A percentile compares a stretch with the other conserved stretches of the same genome.
Evolutionary conservation across 78 protist genomes (phyloP).

Genomic region (Chrysochromulina tobinii): DNA sequence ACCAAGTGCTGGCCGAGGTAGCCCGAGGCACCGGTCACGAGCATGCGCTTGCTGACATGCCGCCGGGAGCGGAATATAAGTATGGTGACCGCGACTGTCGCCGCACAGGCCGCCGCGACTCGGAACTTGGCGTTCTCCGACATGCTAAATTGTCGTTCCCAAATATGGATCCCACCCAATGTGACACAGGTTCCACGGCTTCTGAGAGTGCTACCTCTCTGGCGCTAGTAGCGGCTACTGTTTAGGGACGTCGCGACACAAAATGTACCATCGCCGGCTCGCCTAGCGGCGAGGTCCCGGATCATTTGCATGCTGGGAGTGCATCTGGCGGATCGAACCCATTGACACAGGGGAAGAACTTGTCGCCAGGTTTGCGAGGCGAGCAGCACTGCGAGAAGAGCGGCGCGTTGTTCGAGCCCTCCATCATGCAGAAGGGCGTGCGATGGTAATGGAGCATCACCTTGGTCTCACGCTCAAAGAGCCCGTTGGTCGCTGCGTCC

Average conservation of each 20-base stretch:
- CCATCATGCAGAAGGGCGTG: neutral
- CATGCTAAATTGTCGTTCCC: too few species aligned
- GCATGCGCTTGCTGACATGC: neutral
- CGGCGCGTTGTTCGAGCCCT: constrained; percentile 13
- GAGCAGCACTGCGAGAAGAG: constrained; percentile 4
- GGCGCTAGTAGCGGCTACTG: too few species aligned
- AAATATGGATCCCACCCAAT: too few species aligned
- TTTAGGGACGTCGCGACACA: too few species aligned
- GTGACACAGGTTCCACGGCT: too few species aligned
- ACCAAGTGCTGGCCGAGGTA: neutral
- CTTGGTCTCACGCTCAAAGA: neutral
- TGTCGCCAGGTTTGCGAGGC: constrained; percentile 1
- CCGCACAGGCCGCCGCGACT: too few species aligned
- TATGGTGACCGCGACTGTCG: too few species aligned
- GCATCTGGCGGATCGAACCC: neutral
- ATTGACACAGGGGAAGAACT: neutral
- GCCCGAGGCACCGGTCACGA: neutral
- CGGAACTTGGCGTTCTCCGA: too few species aligned
- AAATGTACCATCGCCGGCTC: too few species aligned
- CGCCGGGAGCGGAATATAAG: too few species aligned
- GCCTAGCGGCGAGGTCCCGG: too few species aligned
- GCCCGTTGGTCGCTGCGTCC: neutral
- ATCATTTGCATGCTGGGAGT: neutral
- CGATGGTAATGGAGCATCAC: neutral
- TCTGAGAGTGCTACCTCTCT: too few species aligned